These are phyloP conservation scores for Passiflora organensis DNA, from an alignment of 345 rosid genomes.

Conservation along the genomic window DNA sequence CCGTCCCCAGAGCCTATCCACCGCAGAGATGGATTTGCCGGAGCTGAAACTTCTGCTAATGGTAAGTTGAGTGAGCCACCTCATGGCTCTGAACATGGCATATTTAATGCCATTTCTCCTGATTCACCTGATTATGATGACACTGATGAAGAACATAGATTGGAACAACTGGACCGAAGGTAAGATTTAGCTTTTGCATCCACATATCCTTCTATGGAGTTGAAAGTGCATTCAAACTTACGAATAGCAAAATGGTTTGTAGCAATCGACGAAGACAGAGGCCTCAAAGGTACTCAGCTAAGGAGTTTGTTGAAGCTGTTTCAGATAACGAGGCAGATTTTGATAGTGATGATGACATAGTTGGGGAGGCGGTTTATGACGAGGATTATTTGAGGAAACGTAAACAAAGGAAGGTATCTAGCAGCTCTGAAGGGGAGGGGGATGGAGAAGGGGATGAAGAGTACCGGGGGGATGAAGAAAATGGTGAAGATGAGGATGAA, in stretches of 20 bases:
- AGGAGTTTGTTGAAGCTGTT: constrained; percentile 75
- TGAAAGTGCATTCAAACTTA: not conserved
- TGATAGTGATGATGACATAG: constrained; percentile 96
- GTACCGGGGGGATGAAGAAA: constrained; percentile 83
- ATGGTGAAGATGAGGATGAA: constrained; percentile 75
- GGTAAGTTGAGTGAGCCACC: constrained; percentile 58
- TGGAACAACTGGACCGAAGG: constrained; percentile 70
- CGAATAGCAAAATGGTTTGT: constrained; percentile 10
- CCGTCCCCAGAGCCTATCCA: constrained; percentile 71
- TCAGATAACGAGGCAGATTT: constrained; percentile 84
- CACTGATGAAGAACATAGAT: constrained; percentile 47
- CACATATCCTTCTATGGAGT: not conserved
- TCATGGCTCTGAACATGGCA: constrained; percentile 36
- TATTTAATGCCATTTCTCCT: constrained; percentile 46
- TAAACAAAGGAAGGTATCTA: constrained; percentile 61
- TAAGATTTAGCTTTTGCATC: constrained; percentile 22
- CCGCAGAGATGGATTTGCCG: constrained; percentile 55
- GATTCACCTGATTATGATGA: constrained; percentile 64
- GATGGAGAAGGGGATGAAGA: too few species aligned
- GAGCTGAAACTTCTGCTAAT: constrained; percentile 71
- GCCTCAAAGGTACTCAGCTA: constrained; percentile 80
- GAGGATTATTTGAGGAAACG: constrained; percentile 93
- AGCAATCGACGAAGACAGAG: constrained; percentile 82
- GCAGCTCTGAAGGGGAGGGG: constrained; percentile 74
- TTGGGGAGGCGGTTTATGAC: constrained; percentile 96